Evolutionary conservation across 2,329 filamentous ascomycete genomes (phyloP).

Genomic region (Chaetomiaceae sp.): DNA sequence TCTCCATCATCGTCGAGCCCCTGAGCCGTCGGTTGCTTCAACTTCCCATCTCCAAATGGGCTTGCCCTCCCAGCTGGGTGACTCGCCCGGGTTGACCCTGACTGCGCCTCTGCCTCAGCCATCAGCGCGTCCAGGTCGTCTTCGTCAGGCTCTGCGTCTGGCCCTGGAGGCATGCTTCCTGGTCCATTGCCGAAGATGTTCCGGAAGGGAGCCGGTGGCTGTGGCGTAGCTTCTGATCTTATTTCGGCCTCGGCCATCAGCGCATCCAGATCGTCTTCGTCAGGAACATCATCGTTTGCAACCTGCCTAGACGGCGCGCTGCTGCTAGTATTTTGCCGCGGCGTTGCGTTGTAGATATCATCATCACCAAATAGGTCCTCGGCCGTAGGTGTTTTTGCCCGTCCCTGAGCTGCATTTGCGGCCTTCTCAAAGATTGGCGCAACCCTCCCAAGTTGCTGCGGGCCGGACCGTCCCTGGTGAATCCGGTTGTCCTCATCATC

Average conservation of each 20-base stretch:
- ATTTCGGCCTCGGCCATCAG: constrained; percentile 48
- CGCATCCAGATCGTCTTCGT: constrained; percentile 48
- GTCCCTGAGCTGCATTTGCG: constrained; percentile 12
- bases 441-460: constrained; percentile 32
- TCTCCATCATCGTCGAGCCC: constrained; percentile 28
- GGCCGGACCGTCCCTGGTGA: constrained; percentile 20
- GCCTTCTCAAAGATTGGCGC: constrained; percentile 38
- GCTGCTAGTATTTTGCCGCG: constrained; percentile 25
- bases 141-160: constrained; percentile 24
- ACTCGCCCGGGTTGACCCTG: constrained; percentile 18
- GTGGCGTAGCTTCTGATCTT: constrained; percentile 19
- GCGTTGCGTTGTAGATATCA: constrained; percentile 55
- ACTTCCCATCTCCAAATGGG: constrained; percentile 19
- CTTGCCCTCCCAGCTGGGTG: constrained; percentile 7
- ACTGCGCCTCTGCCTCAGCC: constrained; percentile 29
- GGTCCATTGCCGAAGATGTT: constrained; percentile 17
- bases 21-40: constrained; percentile 1
- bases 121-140: constrained; percentile 37
- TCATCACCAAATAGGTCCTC: constrained; percentile 43
- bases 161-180: constrained; percentile 7
- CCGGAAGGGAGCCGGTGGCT: not conserved
- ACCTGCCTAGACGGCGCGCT: not conserved
- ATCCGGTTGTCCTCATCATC: constrained; percentile 32
- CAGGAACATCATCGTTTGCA: constrained; percentile 31
- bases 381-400: constrained; percentile 32